A percentile compares a stretch with the other conserved stretches of the same genome.
phyloP scores from a whole-genome alignment of 106 monocot genomes.

The Phalaenopsis aphrodite region DNA sequence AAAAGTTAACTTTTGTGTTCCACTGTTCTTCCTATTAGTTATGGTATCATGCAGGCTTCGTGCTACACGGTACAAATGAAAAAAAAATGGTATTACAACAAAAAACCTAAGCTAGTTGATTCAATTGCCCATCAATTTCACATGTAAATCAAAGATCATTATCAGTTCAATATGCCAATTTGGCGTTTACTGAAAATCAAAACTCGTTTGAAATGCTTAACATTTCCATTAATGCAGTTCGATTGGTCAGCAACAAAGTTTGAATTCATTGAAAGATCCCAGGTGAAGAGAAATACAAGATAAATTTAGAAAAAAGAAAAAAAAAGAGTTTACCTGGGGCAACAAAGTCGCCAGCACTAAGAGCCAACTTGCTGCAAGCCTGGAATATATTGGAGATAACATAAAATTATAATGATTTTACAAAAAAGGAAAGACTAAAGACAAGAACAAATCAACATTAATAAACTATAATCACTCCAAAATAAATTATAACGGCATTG shows the following conservation, averaged over 20 bases:
- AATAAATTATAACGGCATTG: background rate
- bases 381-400: conserved; percentile 18
- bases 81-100: background rate
- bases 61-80: background rate
- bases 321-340: conserved; percentile 38
- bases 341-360: conserved; percentile 31
- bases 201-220: background rate
- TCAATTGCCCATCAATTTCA: background rate
- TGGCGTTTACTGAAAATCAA: background rate
- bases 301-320: background rate
- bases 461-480: background rate
- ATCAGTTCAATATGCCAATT: background rate
- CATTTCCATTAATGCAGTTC: background rate
- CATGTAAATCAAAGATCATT: background rate
- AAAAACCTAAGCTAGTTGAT: background rate
- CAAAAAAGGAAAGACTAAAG: background rate
- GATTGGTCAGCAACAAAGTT: background rate
- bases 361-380: conserved; percentile 48
- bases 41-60: background rate
- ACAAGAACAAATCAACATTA: background rate
- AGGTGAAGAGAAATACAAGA: background rate
- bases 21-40: background rate
- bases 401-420: background rate
- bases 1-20: too few relatives aligned
- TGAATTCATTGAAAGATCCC: background rate